These are phyloP conservation scores for Micromonas commoda DNA, from an alignment of 139 green algal genomes.

Conservation along the genomic window DNA sequence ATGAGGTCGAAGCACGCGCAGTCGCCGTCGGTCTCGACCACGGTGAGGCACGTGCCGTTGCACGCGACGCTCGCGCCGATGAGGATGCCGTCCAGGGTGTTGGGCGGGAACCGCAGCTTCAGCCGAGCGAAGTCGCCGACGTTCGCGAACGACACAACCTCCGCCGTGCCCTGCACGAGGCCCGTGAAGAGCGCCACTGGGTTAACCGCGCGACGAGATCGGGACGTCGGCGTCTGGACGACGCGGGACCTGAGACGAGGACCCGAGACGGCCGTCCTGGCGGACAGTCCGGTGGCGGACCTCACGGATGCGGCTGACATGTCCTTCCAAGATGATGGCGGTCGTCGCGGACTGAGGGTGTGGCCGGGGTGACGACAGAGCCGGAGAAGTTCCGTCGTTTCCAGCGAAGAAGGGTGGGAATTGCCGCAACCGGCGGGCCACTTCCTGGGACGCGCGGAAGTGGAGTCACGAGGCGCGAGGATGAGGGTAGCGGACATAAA, in stretches of 20 bases:
- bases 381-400: too few relatives aligned
- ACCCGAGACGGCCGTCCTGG: too few relatives aligned
- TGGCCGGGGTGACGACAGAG: too few relatives aligned
- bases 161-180: constrained; percentile 82
- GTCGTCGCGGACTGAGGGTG: too few relatives aligned
- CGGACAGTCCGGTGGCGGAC: too few relatives aligned
- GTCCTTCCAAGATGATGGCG: too few relatives aligned
- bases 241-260: not conserved
- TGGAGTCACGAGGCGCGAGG: too few relatives aligned
- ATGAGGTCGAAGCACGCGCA: constrained; percentile 77
- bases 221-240: not conserved
- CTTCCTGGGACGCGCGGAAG: too few relatives aligned
- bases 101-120: constrained; percentile 61
- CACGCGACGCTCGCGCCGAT: constrained; percentile 82
- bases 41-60: constrained; percentile 91
- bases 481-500: too few relatives aligned
- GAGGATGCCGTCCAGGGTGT: constrained; percentile 38
- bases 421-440: too few relatives aligned
- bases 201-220: not conserved
- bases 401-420: too few relatives aligned
- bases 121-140: constrained; percentile 55
- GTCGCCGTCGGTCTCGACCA: constrained; percentile 32
- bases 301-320: too few relatives aligned
- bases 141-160: constrained; percentile 29
- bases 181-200: constrained; percentile 44